A percentile compares a stretch with the other conserved stretches of the same genome.
phyloP scores from a whole-genome alignment of 2,329 filamentous ascomycete species.

The Claviceps fusiformis region DNA sequence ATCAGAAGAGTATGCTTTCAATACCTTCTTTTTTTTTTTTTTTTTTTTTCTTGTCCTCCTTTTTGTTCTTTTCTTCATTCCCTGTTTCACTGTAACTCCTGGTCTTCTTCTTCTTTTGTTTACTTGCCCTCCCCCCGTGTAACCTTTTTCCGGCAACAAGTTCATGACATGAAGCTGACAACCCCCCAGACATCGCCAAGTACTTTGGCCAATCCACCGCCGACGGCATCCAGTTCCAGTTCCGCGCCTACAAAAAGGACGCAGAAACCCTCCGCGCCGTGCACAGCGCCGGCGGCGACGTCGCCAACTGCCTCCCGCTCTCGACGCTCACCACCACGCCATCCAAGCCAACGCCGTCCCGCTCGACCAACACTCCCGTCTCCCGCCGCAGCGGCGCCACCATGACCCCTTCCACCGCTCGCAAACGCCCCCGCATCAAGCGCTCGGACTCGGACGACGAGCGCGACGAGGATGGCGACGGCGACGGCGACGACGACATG shows the following conservation, averaged over 20 bases:
- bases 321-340: conserved; percentile 16
- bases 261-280: conserved; percentile 33
- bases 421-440: conserved; percentile 17
- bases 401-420: conserved; percentile 8
- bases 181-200: conserved; percentile 39
- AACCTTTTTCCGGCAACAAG: background rate
- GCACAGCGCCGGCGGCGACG: conserved; percentile 30
- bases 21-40: background rate
- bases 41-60: background rate
- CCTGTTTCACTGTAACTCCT: background rate
- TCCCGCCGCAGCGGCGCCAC: conserved; percentile 3
- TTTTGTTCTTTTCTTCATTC: background rate
- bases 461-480: conserved; percentile 16
- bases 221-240: conserved; percentile 47
- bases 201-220: conserved; percentile 46
- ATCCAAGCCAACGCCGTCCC: conserved; percentile 12
- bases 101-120: background rate
- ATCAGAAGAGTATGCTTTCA: conserved; percentile 25
- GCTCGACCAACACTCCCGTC: background rate
- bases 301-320: conserved; percentile 25
- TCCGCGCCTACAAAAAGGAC: conserved; percentile 40
- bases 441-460: conserved; percentile 14
- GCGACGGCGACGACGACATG: conserved; percentile 15
- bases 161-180: too few relatives aligned
- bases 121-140: too few relatives aligned